Conservation (phyloP, 495 filamentous ascomycete genomes). For the Aspergillus incahuasiensis region DNA sequence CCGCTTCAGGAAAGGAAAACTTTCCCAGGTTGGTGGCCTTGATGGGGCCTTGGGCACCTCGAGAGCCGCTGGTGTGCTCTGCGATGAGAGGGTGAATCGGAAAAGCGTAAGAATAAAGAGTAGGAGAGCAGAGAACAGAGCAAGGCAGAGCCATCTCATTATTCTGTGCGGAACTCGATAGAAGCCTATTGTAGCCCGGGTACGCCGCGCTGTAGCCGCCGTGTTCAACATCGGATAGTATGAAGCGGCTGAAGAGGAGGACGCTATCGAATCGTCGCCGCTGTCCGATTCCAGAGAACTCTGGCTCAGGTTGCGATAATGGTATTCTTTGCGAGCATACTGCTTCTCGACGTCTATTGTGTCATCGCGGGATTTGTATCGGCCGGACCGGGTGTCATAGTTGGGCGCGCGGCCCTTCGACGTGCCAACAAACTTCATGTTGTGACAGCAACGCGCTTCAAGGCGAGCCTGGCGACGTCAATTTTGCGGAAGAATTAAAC, state of each 20-base stretch:
- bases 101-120: conserved; percentile 68
- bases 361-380: conserved; percentile 16
- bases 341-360: conserved; percentile 38
- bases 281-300: conserved; percentile 29
- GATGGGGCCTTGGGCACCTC: conserved; percentile 49
- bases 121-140: conserved; percentile 60
- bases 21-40: conserved; percentile 71
- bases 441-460: conserved; percentile 15
- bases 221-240: conserved; percentile 52
- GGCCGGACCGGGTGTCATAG: conserved; percentile 27
- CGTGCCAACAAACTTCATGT: conserved; percentile 31
- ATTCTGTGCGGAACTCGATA: conserved; percentile 60
- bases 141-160: conserved; percentile 67
- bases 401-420: conserved; percentile 32
- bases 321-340: conserved; percentile 19
- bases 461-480: neutral
- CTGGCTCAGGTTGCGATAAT: conserved; percentile 21
- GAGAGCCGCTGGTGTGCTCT: conserved; percentile 55
- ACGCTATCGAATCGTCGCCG: conserved; percentile 24
- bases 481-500: neutral
- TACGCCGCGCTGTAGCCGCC: conserved; percentile 30
- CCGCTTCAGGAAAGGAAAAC: conserved; percentile 71
- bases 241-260: conserved; percentile 36
- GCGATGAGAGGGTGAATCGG: conserved; percentile 59
- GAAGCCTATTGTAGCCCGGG: conserved; percentile 37